Conservation (phyloP, 805 yeast genomes). For the Lachancea cidri region DNA sequence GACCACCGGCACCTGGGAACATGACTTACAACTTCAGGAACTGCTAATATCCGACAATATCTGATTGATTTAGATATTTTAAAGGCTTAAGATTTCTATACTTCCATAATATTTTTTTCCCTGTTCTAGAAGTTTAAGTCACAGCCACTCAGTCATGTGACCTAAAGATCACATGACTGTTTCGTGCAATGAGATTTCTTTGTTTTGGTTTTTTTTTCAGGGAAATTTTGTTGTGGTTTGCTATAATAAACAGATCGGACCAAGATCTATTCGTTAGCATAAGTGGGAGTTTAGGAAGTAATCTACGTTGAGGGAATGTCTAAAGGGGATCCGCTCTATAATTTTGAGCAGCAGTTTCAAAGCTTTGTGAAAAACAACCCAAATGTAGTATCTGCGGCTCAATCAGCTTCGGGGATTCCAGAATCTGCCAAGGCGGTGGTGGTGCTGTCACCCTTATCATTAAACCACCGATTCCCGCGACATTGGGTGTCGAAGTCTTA, state of each 20-base stretch:
- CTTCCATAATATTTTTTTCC: background rate
- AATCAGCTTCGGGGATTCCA: conserved; percentile 31
- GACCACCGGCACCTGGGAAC: conserved; percentile 34
- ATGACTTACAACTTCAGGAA: conserved; percentile 1
- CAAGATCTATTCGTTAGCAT: background rate
- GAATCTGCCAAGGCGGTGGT: conserved; percentile 49
- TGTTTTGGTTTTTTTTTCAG: background rate
- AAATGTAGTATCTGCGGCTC: conserved; percentile 32
- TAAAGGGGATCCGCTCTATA: conserved; percentile 30
- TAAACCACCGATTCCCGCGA: conserved; percentile 69
- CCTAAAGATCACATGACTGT: background rate
- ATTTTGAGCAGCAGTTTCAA: conserved; percentile 40
- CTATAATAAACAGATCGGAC: background rate
- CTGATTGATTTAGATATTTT: no score
- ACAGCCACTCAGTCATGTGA: background rate
- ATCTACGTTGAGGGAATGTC: conserved; percentile 7
- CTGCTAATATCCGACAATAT: background rate
- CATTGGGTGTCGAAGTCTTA: conserved; percentile 70
- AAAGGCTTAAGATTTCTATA: no score
- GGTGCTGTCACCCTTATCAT: conserved; percentile 62
- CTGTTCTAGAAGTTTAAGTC: background rate
- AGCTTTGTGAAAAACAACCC: conserved; percentile 39
- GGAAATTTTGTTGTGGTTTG: background rate
- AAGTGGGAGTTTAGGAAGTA: background rate
- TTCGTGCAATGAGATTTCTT: background rate